These are phyloP conservation scores for Rosa multiflora DNA, from an alignment of 306 rosid species.

Conservation along the genomic window DNA sequence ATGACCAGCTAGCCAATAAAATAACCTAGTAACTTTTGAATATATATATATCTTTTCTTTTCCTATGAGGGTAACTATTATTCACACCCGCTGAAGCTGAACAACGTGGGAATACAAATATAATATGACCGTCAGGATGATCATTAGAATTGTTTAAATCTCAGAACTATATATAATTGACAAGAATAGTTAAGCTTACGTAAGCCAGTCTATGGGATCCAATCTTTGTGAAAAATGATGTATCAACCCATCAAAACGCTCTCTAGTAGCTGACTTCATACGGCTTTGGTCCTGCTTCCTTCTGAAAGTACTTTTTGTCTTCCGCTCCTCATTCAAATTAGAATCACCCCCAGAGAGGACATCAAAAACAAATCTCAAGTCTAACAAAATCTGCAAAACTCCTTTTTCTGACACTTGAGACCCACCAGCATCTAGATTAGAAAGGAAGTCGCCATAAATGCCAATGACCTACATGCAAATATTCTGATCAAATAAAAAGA, in stretches of 20 bases:
- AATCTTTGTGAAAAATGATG: conserved; percentile 71
- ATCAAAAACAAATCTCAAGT: conserved; percentile 86
- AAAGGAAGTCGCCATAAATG: conserved; percentile 64
- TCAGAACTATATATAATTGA: neutral
- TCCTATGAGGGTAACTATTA: neutral
- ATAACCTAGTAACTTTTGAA: neutral
- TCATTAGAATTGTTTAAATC: neutral
- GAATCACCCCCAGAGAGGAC: conserved; percentile 86
- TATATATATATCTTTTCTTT: neutral
- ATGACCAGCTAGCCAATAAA: neutral
- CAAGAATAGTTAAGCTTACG: conserved; percentile 52
- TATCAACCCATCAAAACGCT: conserved; percentile 60
- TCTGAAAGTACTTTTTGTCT: conserved; percentile 51
- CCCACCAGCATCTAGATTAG: conserved; percentile 56
- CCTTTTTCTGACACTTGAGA: conserved; percentile 88
- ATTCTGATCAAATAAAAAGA: conserved; percentile 17
- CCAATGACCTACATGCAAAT: conserved; percentile 60
- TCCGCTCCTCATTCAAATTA: conserved; percentile 49
- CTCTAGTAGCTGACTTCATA: conserved; percentile 59
- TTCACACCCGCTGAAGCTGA: neutral
- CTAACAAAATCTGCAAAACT: conserved; percentile 78
- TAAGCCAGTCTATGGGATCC: conserved; percentile 99
- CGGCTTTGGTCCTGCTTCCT: conserved; percentile 69
- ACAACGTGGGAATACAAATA: neutral
- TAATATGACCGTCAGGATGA: neutral